Conservation (phyloP, 345 rosid genomes). For the Rhodamnia argentea region DNA sequence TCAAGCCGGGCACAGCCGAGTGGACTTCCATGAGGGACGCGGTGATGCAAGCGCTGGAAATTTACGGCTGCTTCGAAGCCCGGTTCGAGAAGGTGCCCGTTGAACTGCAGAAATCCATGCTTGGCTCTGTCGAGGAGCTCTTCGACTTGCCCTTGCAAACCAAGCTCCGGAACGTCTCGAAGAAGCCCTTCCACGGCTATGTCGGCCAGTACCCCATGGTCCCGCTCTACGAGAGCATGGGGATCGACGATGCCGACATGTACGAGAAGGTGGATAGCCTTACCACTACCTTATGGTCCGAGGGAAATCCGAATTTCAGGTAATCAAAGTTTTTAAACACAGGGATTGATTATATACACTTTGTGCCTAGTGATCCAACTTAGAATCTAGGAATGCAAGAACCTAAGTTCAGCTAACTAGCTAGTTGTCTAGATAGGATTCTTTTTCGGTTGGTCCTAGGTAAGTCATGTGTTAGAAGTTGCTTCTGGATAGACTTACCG, state of each 20-base stretch:
- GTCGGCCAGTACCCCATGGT: slow-evolving; percentile 43
- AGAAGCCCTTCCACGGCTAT: slow-evolving; percentile 47
- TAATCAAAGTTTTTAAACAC: neutral
- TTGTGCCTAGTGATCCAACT: neutral
- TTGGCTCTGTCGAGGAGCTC: slow-evolving; percentile 32
- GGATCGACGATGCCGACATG: slow-evolving; percentile 35
- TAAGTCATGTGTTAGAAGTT: neutral
- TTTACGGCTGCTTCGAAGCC: slow-evolving; percentile 64
- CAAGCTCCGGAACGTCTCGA: slow-evolving; percentile 33
- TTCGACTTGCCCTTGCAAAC: slow-evolving; percentile 44
- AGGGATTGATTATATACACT: neutral
- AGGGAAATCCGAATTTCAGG: slow-evolving; percentile 51
- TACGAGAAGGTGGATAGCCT: slow-evolving; percentile 20
- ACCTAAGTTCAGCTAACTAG: too few species aligned
- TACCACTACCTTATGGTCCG: slow-evolving; percentile 29
- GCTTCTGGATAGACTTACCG: too few species aligned
- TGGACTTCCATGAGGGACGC: slow-evolving; percentile 29
- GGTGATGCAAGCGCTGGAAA: slow-evolving; percentile 37
- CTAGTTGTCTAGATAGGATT: too few species aligned
- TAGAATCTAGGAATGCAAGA: too few species aligned
- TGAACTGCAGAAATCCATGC: slow-evolving; percentile 19
- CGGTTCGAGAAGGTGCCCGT: slow-evolving; percentile 21
- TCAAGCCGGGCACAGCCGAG: slow-evolving; percentile 26
- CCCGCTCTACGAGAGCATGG: slow-evolving; percentile 57
- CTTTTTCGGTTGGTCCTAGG: neutral